Conservation (phyloP, 805 yeast genomes). For the Candida silvicultrix region DNA sequence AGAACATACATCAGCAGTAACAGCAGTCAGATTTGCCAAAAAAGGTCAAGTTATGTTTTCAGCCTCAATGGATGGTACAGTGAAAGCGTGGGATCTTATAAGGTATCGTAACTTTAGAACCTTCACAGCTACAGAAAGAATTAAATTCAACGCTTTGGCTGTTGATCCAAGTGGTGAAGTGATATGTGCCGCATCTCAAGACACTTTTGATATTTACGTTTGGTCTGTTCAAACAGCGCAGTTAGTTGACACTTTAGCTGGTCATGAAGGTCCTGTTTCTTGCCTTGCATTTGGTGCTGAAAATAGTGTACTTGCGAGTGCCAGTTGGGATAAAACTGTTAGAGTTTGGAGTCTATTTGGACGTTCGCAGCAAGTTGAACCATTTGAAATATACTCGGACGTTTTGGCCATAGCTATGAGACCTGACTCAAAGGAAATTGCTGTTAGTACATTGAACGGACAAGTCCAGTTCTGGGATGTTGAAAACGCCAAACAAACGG, state of each 20-base stretch:
- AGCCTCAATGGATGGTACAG: constrained; percentile 92
- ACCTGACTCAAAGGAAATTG: constrained; percentile 90
- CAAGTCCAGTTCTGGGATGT: constrained; percentile 79
- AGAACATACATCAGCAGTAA: constrained; percentile 86
- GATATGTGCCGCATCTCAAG: constrained; percentile 90
- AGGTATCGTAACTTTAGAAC: constrained; percentile 93
- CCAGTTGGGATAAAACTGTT: constrained; percentile 95
- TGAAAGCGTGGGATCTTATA: constrained; percentile 93
- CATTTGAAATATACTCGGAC: constrained; percentile 79
- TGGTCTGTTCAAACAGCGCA: constrained; percentile 98
- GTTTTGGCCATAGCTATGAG: constrained; percentile 77
- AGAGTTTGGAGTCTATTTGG: constrained; percentile 91
- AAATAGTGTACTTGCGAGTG: constrained; percentile 72
- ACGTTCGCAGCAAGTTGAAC: constrained; percentile 83
- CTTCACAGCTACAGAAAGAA: constrained; percentile 83
- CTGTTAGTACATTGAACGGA: constrained; percentile 86
- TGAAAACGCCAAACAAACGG: constrained; percentile 72
- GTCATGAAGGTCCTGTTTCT: constrained; percentile 95
- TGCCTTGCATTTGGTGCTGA: constrained; percentile 80
- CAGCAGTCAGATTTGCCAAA: constrained; percentile 81
- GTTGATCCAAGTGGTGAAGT: constrained; percentile 97
- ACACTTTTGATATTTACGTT: constrained; percentile 83
- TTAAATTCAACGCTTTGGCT: constrained; percentile 84
- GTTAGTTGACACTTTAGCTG: constrained; percentile 77
- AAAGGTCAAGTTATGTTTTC: constrained; percentile 89